Percentiles rank a stretch among this genome's conserved stretches.
phyloP scores from a whole-genome alignment of 805 yeast species.

The Hanseniaspora opuntiae region DNA sequence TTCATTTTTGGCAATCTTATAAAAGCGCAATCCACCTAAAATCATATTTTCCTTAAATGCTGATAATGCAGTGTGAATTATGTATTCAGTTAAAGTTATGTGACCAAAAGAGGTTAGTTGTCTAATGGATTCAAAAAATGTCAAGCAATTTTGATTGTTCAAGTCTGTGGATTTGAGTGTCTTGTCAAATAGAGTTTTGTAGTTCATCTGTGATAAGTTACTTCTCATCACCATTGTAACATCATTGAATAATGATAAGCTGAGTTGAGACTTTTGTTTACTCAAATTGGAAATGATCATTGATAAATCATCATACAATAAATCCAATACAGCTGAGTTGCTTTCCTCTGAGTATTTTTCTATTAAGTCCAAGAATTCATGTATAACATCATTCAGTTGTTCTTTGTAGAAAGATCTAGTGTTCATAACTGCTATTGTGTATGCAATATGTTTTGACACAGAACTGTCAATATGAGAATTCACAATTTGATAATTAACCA shows the following conservation, averaged over 20 bases:
- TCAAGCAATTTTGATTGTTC: constrained; percentile 5
- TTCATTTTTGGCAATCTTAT: constrained; percentile 15
- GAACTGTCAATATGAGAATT: constrained; percentile 17
- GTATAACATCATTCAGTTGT: constrained; percentile 70
- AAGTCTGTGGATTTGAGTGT: constrained; percentile 2
- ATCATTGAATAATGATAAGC: constrained; percentile 7
- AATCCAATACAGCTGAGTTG: not conserved
- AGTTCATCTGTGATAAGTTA: not conserved
- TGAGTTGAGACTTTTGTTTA: not conserved
- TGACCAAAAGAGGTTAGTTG: not conserved
- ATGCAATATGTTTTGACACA: constrained; percentile 31
- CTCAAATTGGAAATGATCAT: not conserved
- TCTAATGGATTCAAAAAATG: constrained; percentile 10
- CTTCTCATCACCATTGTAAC: constrained; percentile 6
- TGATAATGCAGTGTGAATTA: constrained; percentile 20
- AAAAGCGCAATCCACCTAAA: constrained; percentile 23
- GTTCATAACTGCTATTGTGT: constrained; percentile 55
- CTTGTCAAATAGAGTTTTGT: not conserved
- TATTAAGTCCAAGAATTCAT: constrained; percentile 42
- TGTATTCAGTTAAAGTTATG: not conserved
- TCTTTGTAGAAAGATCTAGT: constrained; percentile 74
- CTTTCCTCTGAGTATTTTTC: constrained; percentile 19
- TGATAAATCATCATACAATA: constrained; percentile 2
- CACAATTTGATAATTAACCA: constrained; percentile 35
- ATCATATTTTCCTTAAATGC: constrained; percentile 22